phyloP scores from a whole-genome alignment of 2,329 filamentous ascomycete species.

The Aspergillus intermedius region DNA sequence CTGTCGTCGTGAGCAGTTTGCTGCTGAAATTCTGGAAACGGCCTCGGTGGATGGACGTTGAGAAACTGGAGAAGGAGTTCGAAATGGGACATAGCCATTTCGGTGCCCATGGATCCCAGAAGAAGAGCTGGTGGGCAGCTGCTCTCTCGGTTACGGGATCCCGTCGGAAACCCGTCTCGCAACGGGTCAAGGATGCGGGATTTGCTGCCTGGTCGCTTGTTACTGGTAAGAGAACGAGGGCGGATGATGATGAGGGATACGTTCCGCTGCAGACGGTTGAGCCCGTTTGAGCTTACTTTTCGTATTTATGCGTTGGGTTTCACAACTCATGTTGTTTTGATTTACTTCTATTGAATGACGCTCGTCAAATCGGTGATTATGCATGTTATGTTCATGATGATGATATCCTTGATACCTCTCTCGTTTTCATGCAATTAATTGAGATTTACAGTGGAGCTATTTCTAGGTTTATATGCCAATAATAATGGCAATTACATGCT shows the following conservation, averaged over 20 bases:
- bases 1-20: slow-evolving; percentile 76
- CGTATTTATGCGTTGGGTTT: neutral
- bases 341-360: neutral
- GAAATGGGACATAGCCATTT: slow-evolving; percentile 21
- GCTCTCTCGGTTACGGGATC: slow-evolving; percentile 17
- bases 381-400: neutral
- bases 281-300: slow-evolving; percentile 16
- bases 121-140: slow-evolving; percentile 26
- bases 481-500: too few species aligned
- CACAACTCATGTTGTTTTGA: neutral
- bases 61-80: slow-evolving; percentile 54
- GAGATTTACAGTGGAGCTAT: neutral
- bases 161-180: slow-evolving; percentile 6
- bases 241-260: slow-evolving; percentile 35
- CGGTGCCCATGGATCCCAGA: slow-evolving; percentile 10
- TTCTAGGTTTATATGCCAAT: neutral
- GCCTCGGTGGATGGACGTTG: slow-evolving; percentile 78
- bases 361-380: neutral
- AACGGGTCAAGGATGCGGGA: slow-evolving; percentile 12
- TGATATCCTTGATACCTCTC: neutral
- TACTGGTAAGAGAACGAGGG: slow-evolving; percentile 19
- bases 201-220: slow-evolving; percentile 23
- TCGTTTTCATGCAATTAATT: neutral
- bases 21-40: slow-evolving; percentile 80
- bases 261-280: slow-evolving; percentile 42